Conservation (phyloP, 1,284 basidiomycete species). For the Nidula niveotomentosa region DNA sequence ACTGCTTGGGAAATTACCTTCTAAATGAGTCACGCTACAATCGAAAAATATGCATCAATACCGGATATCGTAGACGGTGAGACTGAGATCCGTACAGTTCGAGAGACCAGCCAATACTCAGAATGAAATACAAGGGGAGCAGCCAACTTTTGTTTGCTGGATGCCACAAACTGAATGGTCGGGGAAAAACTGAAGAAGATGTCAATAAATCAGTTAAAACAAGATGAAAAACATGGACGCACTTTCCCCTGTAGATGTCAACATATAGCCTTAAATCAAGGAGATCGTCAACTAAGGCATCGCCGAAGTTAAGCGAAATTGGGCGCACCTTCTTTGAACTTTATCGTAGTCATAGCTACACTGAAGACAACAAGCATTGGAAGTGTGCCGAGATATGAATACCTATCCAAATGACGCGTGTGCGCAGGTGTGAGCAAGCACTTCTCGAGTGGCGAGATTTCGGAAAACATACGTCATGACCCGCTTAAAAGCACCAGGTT, state of each 20-base stretch:
- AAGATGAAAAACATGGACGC: conserved; percentile 13
- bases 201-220: neutral
- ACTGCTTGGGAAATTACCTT: conserved; percentile 43
- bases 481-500: conserved; percentile 77
- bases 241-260: conserved; percentile 36
- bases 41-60: neutral
- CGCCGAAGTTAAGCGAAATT: neutral
- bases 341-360: conserved; percentile 56
- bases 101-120: conserved; percentile 69
- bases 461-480: conserved; percentile 68
- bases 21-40: conserved; percentile 73
- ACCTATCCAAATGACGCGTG: conserved; percentile 36
- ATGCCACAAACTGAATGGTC: conserved; percentile 50
- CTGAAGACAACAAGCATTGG: conserved; percentile 63
- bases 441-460: conserved; percentile 7
- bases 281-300: neutral
- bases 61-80: neutral
- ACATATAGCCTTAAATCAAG: conserved; percentile 37
- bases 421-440: neutral
- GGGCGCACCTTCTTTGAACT: conserved; percentile 65
- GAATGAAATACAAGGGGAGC: conserved; percentile 63
- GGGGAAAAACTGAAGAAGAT: conserved; percentile 46
- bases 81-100: conserved; percentile 53
- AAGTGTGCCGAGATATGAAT: conserved; percentile 68
- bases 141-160: conserved; percentile 48